Evolutionary conservation across 169 alveolate genomes (phyloP).

Genomic region (Perkinsus olseni): DNA sequence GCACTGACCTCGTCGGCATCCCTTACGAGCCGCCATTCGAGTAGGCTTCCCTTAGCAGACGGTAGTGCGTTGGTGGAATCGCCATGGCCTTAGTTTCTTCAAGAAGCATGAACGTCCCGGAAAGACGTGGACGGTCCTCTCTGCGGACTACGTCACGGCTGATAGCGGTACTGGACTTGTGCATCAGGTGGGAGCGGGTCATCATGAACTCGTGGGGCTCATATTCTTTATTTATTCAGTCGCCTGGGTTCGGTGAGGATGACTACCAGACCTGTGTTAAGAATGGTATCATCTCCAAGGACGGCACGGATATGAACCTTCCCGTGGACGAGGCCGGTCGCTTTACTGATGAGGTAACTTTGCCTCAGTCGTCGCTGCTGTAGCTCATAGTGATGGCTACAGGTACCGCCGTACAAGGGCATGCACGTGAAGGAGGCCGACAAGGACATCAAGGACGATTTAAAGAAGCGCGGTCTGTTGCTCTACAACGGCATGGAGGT

Average conservation of each 20-base stretch:
- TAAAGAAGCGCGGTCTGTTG: conserved; percentile 70
- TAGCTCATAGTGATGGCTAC: too few species aligned
- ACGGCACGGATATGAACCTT: conserved; percentile 20
- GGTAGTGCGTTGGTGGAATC: background rate
- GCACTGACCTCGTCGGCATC: conserved; percentile 68
- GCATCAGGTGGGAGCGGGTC: conserved; percentile 83
- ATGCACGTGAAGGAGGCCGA: conserved; percentile 92
- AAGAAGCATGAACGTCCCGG: conserved; percentile 20
- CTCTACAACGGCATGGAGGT: conserved; percentile 50
- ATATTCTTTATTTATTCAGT: conserved; percentile 48
- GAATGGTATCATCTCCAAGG: background rate
- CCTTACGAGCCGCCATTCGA: conserved; percentile 84
- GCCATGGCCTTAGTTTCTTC: background rate
- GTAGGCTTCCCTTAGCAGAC: conserved; percentile 48
- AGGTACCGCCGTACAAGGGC: conserved; percentile 66
- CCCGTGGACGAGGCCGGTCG: conserved; percentile 25
- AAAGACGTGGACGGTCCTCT: conserved; percentile 53
- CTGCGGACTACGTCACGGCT: conserved; percentile 86
- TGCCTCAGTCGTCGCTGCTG: too few species aligned
- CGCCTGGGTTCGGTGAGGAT: conserved; percentile 55
- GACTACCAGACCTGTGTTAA: conserved; percentile 21
- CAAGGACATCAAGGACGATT: conserved; percentile 63
- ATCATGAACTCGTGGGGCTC: conserved; percentile 70
- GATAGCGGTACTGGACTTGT: conserved; percentile 96
- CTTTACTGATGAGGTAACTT: conserved; percentile 17